Evolutionary conservation across 345 rosid genomes (phyloP).

Genomic region (Gossypium ekmanianum): DNA sequence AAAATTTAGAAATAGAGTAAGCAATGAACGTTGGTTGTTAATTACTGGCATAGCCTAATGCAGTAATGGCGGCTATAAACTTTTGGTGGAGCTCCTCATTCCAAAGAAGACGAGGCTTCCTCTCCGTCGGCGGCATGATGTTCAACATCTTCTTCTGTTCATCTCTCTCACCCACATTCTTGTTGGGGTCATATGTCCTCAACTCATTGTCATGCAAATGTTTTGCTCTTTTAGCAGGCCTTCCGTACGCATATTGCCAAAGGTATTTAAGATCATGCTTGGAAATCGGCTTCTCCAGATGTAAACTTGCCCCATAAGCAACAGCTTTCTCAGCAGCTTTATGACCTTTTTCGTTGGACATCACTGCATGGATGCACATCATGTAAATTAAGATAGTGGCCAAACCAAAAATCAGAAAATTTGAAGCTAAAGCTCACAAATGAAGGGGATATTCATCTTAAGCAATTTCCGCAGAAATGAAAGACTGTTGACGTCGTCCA

Average conservation of each 20-base stretch:
- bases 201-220: not conserved
- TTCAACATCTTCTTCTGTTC: no score
- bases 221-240: not conserved
- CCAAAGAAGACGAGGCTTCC: conserved; percentile 28
- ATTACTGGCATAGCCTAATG: conserved; percentile 36
- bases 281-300: conserved; percentile 32
- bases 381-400: not conserved
- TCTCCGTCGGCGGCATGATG: not conserved
- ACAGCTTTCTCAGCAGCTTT: conserved; percentile 19
- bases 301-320: conserved; percentile 28
- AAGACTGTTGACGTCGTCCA: not conserved
- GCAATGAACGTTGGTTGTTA: not conserved
- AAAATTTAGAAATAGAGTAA: not conserved
- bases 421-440: conserved; percentile 21
- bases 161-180: not conserved
- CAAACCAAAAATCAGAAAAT: not conserved
- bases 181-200: not conserved
- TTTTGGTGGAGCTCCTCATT: conserved; percentile 35
- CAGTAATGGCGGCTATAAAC: conserved; percentile 35
- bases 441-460: conserved; percentile 15
- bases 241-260: conserved; percentile 34
- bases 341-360: conserved; percentile 17
- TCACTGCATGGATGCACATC: conserved; percentile 30
- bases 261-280: conserved; percentile 35
- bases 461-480: not conserved